Percentiles rank a stretch among this genome's conserved stretches.
These are phyloP conservation scores for Periconia sp. DNA, from an alignment of 2,329 filamentous ascomycete genomes.

Conservation along the genomic window DNA sequence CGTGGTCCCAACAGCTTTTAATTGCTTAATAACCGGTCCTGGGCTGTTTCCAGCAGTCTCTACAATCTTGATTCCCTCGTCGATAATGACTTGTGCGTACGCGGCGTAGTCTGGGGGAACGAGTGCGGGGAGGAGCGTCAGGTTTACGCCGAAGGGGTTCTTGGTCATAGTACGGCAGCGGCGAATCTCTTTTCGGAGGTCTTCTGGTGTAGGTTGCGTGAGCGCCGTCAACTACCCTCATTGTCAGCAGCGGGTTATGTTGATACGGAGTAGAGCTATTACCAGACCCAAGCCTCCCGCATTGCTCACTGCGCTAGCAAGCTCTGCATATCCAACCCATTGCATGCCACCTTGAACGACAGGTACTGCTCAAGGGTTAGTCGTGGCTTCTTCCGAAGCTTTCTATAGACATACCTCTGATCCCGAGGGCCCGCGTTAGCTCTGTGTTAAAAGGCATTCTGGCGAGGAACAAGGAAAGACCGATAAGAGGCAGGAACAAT, in stretches of 20 bases:
- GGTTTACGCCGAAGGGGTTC: conserved; percentile 88
- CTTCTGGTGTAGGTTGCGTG: conserved; percentile 90
- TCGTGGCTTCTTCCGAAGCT: conserved; percentile 27
- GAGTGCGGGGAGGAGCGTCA: conserved; percentile 89
- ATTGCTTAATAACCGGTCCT: conserved; percentile 84
- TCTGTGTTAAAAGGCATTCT: conserved; percentile 69
- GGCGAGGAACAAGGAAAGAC: conserved; percentile 1
- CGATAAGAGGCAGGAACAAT: background rate
- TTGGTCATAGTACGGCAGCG: conserved; percentile 80
- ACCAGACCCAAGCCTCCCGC: conserved; percentile 81
- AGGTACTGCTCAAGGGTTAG: conserved; percentile 66
- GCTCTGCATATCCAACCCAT: conserved; percentile 81
- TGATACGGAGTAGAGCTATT: too few species aligned
- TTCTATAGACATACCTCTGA: conserved; percentile 46
- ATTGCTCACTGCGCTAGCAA: conserved; percentile 70
- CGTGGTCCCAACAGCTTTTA: conserved; percentile 79
- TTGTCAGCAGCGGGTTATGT: too few species aligned
- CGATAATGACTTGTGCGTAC: conserved; percentile 90
- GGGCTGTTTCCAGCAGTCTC: conserved; percentile 93
- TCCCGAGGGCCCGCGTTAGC: conserved; percentile 66
- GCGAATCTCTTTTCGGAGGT: conserved; percentile 90
- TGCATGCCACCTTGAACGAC: conserved; percentile 88
- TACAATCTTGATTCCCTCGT: conserved; percentile 89
- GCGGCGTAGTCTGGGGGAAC: conserved; percentile 90
- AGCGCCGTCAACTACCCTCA: conserved; percentile 72